phyloP scores from a whole-genome alignment of 257 asterid genomes.

The Cruciata laevipes region DNA sequence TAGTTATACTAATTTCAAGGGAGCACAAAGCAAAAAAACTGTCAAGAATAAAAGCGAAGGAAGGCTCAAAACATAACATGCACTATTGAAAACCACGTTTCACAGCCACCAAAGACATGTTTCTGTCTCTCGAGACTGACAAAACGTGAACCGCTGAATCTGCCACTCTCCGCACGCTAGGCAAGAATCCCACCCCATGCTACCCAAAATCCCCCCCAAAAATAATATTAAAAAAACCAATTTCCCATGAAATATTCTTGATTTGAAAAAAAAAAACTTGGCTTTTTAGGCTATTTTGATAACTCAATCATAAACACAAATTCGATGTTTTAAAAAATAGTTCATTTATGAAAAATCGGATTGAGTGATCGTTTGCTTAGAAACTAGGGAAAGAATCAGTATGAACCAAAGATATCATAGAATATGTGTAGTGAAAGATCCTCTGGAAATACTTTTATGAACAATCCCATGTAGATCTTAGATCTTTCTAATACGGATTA shows the following conservation, averaged over 20 bases:
- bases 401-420: neutral
- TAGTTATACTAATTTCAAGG: constrained; percentile 10
- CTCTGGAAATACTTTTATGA: neutral
- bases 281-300: neutral
- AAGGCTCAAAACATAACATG: constrained; percentile 22
- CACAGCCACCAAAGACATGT: constrained; percentile 34
- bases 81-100: constrained; percentile 43
- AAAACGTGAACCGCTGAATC: constrained; percentile 36
- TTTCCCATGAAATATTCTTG: neutral
- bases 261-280: neutral
- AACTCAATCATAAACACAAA: neutral
- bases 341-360: too few relatives aligned
- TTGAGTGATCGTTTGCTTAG: neutral
- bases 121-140: constrained; percentile 51
- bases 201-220: constrained; percentile 4
- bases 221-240: neutral
- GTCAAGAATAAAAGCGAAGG: constrained; percentile 15
- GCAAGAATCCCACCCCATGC: constrained; percentile 30
- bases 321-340: too few relatives aligned
- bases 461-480: neutral
- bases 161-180: constrained; percentile 43
- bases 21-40: constrained; percentile 20
- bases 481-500: neutral
- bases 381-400: neutral
- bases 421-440: neutral